These are phyloP conservation scores for Ogataea populi-albae DNA, from an alignment of 805 yeast genomes.

Conservation along the genomic window DNA sequence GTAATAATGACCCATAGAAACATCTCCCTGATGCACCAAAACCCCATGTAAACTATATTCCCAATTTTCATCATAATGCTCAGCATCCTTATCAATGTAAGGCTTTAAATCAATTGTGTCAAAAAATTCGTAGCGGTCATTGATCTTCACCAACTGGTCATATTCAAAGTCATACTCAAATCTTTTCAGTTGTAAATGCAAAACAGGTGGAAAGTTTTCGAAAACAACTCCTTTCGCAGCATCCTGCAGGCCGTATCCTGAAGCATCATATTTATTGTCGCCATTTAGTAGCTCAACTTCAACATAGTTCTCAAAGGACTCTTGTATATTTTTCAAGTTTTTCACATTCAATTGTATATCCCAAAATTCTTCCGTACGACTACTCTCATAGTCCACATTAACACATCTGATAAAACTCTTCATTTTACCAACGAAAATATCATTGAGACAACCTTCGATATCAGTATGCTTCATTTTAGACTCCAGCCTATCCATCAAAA, in stretches of 20 bases:
- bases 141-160: conserved; percentile 84
- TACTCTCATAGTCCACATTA: conserved; percentile 88
- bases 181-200: conserved; percentile 89
- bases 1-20: conserved; percentile 94
- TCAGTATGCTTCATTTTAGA: conserved; percentile 84
- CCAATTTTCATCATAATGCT: conserved; percentile 55
- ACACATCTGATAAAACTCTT: conserved; percentile 90
- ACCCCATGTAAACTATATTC: conserved; percentile 88
- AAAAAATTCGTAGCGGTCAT: conserved; percentile 89
- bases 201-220: conserved; percentile 84
- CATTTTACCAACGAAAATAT: conserved; percentile 95
- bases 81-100: conserved; percentile 60
- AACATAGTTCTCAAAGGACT: conserved; percentile 81
- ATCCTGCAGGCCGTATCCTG: conserved; percentile 85
- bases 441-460: conserved; percentile 71
- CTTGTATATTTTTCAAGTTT: conserved; percentile 65
- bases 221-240: conserved; percentile 94
- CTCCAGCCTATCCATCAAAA: conserved; percentile 91
- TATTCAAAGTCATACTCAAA: conserved; percentile 91
- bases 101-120: conserved; percentile 77
- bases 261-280: conserved; percentile 93
- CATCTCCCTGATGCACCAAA: conserved; percentile 92
- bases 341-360: conserved; percentile 95
- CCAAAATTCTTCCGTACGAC: conserved; percentile 95
- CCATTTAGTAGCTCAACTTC: conserved; percentile 89